A percentile compares a stretch with the other conserved stretches of the same genome.
Evolutionary conservation across 2,329 filamentous ascomycete genomes (phyloP).

Genomic region (Diplodia seriata): DNA sequence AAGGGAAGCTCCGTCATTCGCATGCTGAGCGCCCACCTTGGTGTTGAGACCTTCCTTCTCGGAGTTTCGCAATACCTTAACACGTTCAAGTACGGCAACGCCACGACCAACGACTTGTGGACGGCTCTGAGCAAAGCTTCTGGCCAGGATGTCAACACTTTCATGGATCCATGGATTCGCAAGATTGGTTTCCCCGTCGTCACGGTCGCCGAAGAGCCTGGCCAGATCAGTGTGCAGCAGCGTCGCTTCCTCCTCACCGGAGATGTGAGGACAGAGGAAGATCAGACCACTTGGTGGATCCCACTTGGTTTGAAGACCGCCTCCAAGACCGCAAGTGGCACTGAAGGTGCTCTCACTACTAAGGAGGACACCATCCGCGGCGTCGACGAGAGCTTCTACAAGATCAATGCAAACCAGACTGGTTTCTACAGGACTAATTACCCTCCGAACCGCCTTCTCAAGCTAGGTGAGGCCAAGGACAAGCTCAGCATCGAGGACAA

Average conservation of each 20-base stretch:
- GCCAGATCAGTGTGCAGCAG: conserved; percentile 83
- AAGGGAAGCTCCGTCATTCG: conserved; percentile 97
- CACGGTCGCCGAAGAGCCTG: conserved; percentile 81
- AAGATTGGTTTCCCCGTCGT: conserved; percentile 95
- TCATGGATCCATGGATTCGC: conserved; percentile 95
- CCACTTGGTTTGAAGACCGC: conserved; percentile 86
- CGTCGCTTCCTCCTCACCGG: conserved; percentile 90
- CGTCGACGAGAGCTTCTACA: conserved; percentile 83
- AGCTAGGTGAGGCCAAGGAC: conserved; percentile 78
- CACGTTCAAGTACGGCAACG: conserved; percentile 85
- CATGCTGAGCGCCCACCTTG: conserved; percentile 92
- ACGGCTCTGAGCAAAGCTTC: conserved; percentile 85
- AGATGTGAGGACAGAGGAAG: conserved; percentile 88
- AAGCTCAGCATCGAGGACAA: conserved; percentile 85
- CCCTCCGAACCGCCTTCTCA: conserved; percentile 79
- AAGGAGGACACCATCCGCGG: conserved; percentile 80
- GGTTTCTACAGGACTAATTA: conserved; percentile 96
- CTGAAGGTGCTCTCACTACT: conserved; percentile 71
- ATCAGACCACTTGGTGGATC: conserved; percentile 94
- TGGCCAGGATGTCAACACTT: conserved; percentile 79
- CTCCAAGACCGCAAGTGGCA: conserved; percentile 62
- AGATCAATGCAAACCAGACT: conserved; percentile 87
- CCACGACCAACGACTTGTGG: conserved; percentile 92
- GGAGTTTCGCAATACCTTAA: conserved; percentile 91
- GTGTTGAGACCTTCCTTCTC: conserved; percentile 84